Percentiles rank a stretch among this genome's conserved stretches.
phyloP scores from a whole-genome alignment of 1,284 basidiomycete genomes.

The Afroboletus lepidellus region DNA sequence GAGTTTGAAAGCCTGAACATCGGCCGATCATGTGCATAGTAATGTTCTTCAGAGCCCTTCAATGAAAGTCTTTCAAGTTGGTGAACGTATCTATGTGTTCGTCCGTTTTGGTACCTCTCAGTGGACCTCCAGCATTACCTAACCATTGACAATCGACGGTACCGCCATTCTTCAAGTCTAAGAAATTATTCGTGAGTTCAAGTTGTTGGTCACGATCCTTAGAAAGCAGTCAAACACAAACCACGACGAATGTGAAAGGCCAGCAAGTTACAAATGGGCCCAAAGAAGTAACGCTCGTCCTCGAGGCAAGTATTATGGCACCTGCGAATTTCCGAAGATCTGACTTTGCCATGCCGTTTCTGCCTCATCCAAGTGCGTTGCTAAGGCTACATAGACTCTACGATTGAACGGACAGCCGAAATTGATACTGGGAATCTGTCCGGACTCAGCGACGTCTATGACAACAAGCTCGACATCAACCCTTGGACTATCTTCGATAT shows the following conservation, averaged over 20 bases:
- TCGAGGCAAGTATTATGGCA: background rate
- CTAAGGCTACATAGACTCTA: background rate
- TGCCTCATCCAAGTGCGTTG: background rate
- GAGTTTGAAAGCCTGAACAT: too few relatives aligned
- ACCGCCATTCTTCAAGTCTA: too few relatives aligned
- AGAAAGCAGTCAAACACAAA: background rate
- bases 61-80: too few relatives aligned
- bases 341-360: background rate
- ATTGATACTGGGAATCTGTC: background rate
- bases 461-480: background rate
- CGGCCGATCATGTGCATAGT: background rate
- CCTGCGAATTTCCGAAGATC: background rate
- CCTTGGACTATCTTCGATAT: background rate
- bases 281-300: conserved; percentile 5
- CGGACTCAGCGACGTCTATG: background rate
- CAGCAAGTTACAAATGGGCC: background rate
- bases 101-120: too few relatives aligned
- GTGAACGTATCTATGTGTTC: too few relatives aligned
- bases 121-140: too few relatives aligned
- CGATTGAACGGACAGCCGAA: background rate
- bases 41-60: too few relatives aligned
- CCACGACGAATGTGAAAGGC: background rate
- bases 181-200: too few relatives aligned
- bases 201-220: too few relatives aligned
- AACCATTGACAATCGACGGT: background rate